A percentile compares a stretch with the other conserved stretches of the same genome.
phyloP scores from a whole-genome alignment of 1,139 yeast genomes.

The Diutina catenulata region DNA sequence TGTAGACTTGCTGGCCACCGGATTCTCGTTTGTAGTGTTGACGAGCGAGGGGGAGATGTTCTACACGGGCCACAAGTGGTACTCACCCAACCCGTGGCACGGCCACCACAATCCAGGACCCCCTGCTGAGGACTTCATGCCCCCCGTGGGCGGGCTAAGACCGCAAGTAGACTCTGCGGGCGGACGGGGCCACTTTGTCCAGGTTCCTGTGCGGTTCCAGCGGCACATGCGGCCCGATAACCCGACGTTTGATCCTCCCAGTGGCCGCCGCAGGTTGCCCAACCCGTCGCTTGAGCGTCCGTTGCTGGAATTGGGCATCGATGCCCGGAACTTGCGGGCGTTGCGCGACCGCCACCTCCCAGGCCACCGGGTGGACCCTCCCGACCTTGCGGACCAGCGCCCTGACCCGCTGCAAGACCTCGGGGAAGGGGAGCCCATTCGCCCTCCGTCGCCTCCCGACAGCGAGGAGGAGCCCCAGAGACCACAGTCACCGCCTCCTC shows the following conservation, averaged over 20 bases:
- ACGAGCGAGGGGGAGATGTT: slow-evolving; percentile 39
- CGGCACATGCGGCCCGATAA: background rate
- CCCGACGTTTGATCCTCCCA: slow-evolving; percentile 1
- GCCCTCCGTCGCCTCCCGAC: slow-evolving; percentile 6
- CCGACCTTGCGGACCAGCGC: no score
- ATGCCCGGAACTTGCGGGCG: background rate
- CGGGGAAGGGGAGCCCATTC: background rate
- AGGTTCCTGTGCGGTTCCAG: background rate
- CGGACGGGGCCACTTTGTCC: background rate
- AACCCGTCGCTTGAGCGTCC: background rate
- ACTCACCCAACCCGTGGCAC: slow-evolving; percentile 11
- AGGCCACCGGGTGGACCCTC: no score
- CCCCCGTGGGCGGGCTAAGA: background rate
- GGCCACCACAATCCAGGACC: slow-evolving; percentile 1
- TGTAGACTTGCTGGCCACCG: slow-evolving; percentile 52
- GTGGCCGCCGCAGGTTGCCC: slow-evolving; percentile 1
- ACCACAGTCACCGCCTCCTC: no score
- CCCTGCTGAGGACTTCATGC: background rate
- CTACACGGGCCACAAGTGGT: slow-evolving; percentile 13
- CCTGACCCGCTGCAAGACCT: background rate
- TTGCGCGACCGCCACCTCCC: no score
- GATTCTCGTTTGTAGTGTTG: slow-evolving; percentile 53
- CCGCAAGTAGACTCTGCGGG: no score
- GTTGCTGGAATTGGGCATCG: background rate
- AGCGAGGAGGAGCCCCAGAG: no score